Percentiles rank a stretch among this genome's conserved stretches.
These are phyloP conservation scores for Limtongozyma cylindracea DNA, from an alignment of 805 yeast genomes.

Conservation along the genomic window DNA sequence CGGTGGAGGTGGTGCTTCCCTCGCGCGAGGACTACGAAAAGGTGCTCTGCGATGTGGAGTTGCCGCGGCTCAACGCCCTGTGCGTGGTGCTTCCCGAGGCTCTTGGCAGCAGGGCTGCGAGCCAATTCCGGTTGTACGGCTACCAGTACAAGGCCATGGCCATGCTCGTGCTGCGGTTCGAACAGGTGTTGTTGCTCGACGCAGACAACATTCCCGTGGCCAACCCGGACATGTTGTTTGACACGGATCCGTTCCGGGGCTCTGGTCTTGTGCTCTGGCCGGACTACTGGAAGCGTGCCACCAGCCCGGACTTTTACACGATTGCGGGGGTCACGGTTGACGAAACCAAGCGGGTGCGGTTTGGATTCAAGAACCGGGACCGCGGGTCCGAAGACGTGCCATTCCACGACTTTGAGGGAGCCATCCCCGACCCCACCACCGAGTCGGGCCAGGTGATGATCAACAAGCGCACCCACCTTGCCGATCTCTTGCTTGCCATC, in stretches of 20 bases:
- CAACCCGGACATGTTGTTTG: slow-evolving; percentile 11
- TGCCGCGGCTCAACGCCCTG: slow-evolving; percentile 9
- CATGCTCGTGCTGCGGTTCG: slow-evolving; percentile 10
- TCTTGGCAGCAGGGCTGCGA: no score
- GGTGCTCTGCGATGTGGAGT: slow-evolving; percentile 8
- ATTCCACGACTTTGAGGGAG: slow-evolving; percentile 8
- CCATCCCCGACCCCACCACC: slow-evolving; percentile 12
- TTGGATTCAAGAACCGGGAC: no score
- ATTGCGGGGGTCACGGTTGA: slow-evolving; percentile 8
- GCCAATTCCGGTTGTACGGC: slow-evolving; percentile 6
- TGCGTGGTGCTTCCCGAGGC: slow-evolving; percentile 16
- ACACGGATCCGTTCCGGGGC: slow-evolving; percentile 8
- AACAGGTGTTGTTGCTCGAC: slow-evolving; percentile 10
- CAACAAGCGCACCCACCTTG: slow-evolving; percentile 8
- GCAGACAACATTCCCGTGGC: slow-evolving; percentile 13
- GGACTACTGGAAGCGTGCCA: slow-evolving; percentile 14
- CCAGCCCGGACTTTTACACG: slow-evolving; percentile 11
- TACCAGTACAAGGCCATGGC: slow-evolving; percentile 13
- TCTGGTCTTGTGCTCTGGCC: slow-evolving; percentile 13
- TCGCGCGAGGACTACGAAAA: slow-evolving; percentile 8
- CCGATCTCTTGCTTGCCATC: slow-evolving; percentile 9
- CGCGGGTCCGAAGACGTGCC: slow-evolving; percentile 4
- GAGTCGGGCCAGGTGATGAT: slow-evolving; percentile 15
- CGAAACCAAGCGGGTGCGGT: slow-evolving; percentile 4
- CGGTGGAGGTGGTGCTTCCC: slow-evolving; percentile 13